A percentile compares a stretch with the other conserved stretches of the same genome.
Evolutionary conservation across 2,329 filamentous ascomycete species (phyloP).

Genomic region (Exutisphaerella laricina): DNA sequence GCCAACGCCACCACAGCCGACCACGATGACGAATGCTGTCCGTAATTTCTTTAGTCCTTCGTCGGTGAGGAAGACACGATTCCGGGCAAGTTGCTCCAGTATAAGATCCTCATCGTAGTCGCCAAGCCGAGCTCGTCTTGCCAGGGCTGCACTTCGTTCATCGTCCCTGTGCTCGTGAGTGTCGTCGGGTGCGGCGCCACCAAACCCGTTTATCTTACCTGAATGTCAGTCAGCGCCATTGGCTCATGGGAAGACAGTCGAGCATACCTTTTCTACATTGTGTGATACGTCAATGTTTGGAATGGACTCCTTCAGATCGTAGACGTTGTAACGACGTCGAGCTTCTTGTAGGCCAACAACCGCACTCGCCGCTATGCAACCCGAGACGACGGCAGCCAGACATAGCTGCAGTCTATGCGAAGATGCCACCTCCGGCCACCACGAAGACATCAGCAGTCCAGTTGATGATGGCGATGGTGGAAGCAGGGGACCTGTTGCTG

Average conservation of each 20-base stretch:
- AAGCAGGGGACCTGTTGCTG: too few relatives aligned
- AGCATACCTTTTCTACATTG: slow-evolving; percentile 46
- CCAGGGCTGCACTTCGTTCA: slow-evolving; percentile 53
- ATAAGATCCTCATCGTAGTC: slow-evolving; percentile 73
- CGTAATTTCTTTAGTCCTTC: slow-evolving; percentile 75
- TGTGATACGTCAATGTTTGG: slow-evolving; percentile 50
- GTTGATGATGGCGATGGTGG: not conserved
- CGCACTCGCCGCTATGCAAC: slow-evolving; percentile 45
- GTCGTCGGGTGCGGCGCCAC: slow-evolving; percentile 45
- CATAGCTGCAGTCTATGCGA: slow-evolving; percentile 57
- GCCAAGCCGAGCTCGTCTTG: slow-evolving; percentile 54
- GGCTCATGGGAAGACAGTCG: slow-evolving; percentile 1
- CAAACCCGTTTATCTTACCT: slow-evolving; percentile 56
- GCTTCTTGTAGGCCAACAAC: slow-evolving; percentile 55
- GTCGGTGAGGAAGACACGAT: slow-evolving; percentile 82
- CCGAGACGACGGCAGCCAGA: slow-evolving; percentile 59
- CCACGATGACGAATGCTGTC: slow-evolving; percentile 75
- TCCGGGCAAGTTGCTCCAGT: slow-evolving; percentile 87
- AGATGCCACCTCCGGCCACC: slow-evolving; percentile 40
- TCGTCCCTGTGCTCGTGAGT: slow-evolving; percentile 48
- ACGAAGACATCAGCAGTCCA: slow-evolving; percentile 38
- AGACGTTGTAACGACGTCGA: slow-evolving; percentile 49
- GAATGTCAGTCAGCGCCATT: slow-evolving; percentile 35
- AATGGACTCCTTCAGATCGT: slow-evolving; percentile 57
- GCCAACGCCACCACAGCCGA: slow-evolving; percentile 91